phyloP scores from a whole-genome alignment of 805 yeast genomes.

The Kodamaea kakaduensis region DNA sequence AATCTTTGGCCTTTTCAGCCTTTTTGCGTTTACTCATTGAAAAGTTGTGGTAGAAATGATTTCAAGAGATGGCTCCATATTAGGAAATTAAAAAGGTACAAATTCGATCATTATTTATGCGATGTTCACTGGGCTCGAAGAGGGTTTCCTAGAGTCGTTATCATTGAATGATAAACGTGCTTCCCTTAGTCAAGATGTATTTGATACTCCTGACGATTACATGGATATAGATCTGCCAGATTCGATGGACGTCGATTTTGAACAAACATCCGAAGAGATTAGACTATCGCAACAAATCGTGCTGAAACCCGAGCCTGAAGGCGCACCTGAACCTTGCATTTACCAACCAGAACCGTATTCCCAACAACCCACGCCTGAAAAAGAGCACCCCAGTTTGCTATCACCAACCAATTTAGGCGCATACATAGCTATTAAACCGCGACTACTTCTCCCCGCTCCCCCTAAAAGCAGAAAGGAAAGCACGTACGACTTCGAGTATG shows the following conservation, averaged over 20 bases:
- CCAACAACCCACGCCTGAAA: no score
- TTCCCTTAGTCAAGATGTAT: no score
- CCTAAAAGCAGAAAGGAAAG: constrained; percentile 4
- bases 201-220: constrained; percentile 13
- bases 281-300: no score
- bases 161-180: constrained; percentile 24
- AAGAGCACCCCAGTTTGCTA: constrained; percentile 18
- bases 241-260: no score
- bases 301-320: no score
- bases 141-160: constrained; percentile 20
- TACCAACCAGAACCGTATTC: no score
- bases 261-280: no score
- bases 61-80: neutral
- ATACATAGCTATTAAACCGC: constrained; percentile 32
- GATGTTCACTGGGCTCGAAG: constrained; percentile 16
- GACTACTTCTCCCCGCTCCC: constrained; percentile 29
- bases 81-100: neutral
- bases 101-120: constrained; percentile 2
- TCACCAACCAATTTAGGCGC: constrained; percentile 43
- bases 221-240: constrained; percentile 23
- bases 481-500: constrained; percentile 25
- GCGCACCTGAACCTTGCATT: no score
- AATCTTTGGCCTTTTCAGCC: constrained; percentile 68
- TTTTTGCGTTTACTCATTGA: constrained; percentile 50
- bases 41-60: neutral